Conservation (phyloP, 306 rosid species). For the Psophocarpus tetragonolobus region DNA sequence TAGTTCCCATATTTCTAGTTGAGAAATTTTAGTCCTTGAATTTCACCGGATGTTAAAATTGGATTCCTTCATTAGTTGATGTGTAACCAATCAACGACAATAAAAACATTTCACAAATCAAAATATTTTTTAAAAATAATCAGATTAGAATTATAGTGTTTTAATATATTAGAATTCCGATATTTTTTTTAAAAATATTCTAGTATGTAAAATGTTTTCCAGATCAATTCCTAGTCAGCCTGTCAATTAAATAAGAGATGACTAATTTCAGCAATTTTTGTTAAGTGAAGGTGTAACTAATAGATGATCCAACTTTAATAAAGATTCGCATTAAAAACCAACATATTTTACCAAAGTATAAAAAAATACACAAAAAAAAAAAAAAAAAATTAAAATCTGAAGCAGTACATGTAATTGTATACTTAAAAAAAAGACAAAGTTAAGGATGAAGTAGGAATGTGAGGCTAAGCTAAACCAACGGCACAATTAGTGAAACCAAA, state of each 20-base stretch:
- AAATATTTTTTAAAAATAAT: no score
- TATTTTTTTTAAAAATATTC: background rate
- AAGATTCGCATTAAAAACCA: background rate
- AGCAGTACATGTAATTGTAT: no score
- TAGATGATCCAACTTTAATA: background rate
- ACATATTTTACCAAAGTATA: background rate
- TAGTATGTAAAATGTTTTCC: background rate
- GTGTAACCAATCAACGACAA: no score
- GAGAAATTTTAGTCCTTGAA: background rate
- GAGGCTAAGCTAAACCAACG: conserved; percentile 7
- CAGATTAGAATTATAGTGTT: no score
- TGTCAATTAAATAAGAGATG: background rate
- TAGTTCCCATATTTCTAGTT: background rate
- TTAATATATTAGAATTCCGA: background rate
- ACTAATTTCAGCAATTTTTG: background rate
- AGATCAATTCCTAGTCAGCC: background rate
- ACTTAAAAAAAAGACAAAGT: background rate
- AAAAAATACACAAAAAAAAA: background rate
- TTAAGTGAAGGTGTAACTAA: background rate
- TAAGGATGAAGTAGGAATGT: background rate
- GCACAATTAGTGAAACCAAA: background rate
- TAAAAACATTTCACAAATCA: no score
- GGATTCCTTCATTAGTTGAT: background rate
- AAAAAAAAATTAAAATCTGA: no score
- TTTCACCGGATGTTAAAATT: background rate